phyloP scores from a whole-genome alignment of 208 protist species.

The Naegleria fowleri region DNA sequence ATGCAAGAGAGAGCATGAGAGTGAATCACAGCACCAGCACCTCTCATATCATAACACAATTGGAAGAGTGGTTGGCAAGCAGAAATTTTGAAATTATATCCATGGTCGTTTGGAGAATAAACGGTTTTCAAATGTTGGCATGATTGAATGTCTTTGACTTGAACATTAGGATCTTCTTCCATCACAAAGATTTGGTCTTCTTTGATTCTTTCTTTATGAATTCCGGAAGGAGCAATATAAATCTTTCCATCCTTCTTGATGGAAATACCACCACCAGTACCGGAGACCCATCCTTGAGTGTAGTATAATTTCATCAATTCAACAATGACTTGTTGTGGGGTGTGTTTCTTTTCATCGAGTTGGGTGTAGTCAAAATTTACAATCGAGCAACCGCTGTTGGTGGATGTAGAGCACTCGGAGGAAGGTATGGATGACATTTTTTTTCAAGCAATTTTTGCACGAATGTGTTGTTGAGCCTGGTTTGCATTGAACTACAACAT shows the following conservation, averaged over 20 bases:
- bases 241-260: slow-evolving; percentile 64
- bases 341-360: neutral
- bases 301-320: neutral
- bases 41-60: slow-evolving; percentile 68
- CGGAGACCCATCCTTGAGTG: slow-evolving; percentile 35
- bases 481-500: too few relatives aligned
- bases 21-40: slow-evolving; percentile 84
- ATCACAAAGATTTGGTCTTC: slow-evolving; percentile 81
- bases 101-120: slow-evolving; percentile 39
- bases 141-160: neutral
- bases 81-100: slow-evolving; percentile 61
- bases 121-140: slow-evolving; percentile 34
- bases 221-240: slow-evolving; percentile 84
- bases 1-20: slow-evolving; percentile 73
- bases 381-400: neutral
- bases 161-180: slow-evolving; percentile 45
- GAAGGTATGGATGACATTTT: too few relatives aligned
- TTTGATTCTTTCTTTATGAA: slow-evolving; percentile 86
- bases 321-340: slow-evolving; percentile 19
- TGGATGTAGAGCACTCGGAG: too few relatives aligned
- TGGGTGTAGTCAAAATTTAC: neutral
- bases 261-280: slow-evolving; percentile 86
- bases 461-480: too few relatives aligned
- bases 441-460: too few relatives aligned
- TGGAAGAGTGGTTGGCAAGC: slow-evolving; percentile 90